Conservation (phyloP, 352 stramenopile genomes). For the Lagenidium giganteum region DNA sequence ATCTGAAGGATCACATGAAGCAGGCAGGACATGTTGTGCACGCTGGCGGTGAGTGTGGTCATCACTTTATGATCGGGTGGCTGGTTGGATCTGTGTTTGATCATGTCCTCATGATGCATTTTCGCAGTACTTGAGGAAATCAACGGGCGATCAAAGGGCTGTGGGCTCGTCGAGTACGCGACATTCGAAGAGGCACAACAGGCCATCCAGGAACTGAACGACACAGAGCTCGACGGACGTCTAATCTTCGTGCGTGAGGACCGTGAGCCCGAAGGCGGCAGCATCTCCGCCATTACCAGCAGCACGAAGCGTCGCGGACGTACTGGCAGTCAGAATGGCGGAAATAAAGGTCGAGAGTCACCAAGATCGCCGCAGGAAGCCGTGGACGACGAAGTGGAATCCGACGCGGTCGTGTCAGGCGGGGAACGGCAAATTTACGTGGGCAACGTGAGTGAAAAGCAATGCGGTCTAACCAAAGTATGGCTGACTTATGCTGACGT, state of each 20-base stretch:
- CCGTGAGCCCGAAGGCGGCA: slow-evolving; percentile 60
- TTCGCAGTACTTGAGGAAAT: slow-evolving; percentile 63
- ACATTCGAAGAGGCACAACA: slow-evolving; percentile 66
- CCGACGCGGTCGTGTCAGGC: not conserved
- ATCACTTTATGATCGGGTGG: not conserved
- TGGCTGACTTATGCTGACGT: slow-evolving; percentile 1
- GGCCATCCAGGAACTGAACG: slow-evolving; percentile 89
- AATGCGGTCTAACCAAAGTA: too few relatives aligned
- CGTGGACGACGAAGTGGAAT: too few relatives aligned
- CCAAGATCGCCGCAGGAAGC: too few relatives aligned
- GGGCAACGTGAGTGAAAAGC: slow-evolving; percentile 56
- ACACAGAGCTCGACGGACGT: slow-evolving; percentile 91
- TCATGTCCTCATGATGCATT: slow-evolving; percentile 2
- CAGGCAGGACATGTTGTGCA: slow-evolving; percentile 75
- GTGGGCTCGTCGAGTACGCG: slow-evolving; percentile 69
- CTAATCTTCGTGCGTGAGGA: slow-evolving; percentile 87
- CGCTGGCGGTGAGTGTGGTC: slow-evolving; percentile 46
- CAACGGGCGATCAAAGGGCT: slow-evolving; percentile 89
- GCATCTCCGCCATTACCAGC: slow-evolving; percentile 66
- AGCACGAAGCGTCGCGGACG: slow-evolving; percentile 6
- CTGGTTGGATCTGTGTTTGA: not conserved
- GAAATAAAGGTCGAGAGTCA: not conserved
- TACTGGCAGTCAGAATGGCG: not conserved
- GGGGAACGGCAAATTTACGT: slow-evolving; percentile 66
- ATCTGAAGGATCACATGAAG: slow-evolving; percentile 96